Conservation (phyloP, 2,329 filamentous ascomycete species). For the Aspergillus phoenicis region DNA sequence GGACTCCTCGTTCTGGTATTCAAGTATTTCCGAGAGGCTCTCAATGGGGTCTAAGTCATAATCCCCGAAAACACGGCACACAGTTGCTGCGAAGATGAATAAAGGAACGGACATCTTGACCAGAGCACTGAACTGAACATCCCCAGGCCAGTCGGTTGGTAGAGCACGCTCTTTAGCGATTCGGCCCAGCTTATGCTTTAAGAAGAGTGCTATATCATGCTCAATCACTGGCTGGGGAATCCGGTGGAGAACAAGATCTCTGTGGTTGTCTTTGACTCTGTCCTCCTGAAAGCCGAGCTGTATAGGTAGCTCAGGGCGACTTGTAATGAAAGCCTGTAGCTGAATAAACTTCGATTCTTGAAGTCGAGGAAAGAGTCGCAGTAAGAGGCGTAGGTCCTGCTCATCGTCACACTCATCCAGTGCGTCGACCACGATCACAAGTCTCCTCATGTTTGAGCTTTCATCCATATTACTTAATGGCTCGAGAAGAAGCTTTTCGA, state of each 20-base stretch:
- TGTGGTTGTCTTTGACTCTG: background rate
- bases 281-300: conserved; percentile 14
- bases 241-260: conserved; percentile 16
- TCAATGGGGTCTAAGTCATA: conserved; percentile 14
- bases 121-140: background rate
- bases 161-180: conserved; percentile 15
- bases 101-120: conserved; percentile 30
- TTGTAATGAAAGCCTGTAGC: conserved; percentile 31
- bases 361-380: conserved; percentile 24
- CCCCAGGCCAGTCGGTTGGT: conserved; percentile 11
- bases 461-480: too few species aligned
- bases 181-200: conserved; percentile 17
- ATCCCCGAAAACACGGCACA: conserved; percentile 32
- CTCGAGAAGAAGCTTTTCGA: conserved; percentile 30
- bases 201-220: conserved; percentile 27
- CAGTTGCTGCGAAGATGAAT: conserved; percentile 33
- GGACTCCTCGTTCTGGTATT: background rate
- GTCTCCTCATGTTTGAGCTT: too few species aligned
- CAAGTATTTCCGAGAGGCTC: conserved; percentile 5
- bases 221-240: conserved; percentile 22
- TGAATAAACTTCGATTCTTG: conserved; percentile 16
- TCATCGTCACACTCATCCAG: conserved; percentile 32
- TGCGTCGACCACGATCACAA: conserved; percentile 31
- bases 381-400: conserved; percentile 23
- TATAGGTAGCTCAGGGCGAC: conserved; percentile 32